These are phyloP conservation scores for Penicillium lividum DNA, from an alignment of 495 filamentous ascomycete species.

Conservation along the genomic window DNA sequence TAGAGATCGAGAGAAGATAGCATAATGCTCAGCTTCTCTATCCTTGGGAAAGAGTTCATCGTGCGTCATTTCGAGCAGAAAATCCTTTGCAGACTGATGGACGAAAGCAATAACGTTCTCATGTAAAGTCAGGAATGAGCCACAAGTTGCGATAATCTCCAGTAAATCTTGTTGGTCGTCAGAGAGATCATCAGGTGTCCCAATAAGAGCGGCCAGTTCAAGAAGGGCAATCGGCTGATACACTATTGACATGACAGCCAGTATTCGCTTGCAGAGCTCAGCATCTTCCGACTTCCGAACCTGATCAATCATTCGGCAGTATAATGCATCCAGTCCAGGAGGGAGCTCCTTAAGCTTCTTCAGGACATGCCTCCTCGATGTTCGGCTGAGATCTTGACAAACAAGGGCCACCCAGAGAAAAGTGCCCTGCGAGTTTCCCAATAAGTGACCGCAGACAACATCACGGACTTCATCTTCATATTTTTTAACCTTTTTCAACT, in stretches of 20 bases:
- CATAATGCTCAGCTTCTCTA: background rate
- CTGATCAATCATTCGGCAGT: constrained; percentile 1
- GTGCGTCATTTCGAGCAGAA: background rate
- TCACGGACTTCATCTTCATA: constrained; percentile 37
- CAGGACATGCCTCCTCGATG: background rate
- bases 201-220: background rate
- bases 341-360: constrained; percentile 4
- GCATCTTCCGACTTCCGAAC: constrained; percentile 5
- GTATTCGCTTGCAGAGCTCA: background rate
- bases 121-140: constrained; percentile 9
- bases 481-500: background rate
- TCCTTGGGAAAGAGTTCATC: background rate
- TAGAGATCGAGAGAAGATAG: constrained; percentile 1
- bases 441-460: constrained; percentile 40
- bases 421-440: constrained; percentile 22
- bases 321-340: constrained; percentile 4
- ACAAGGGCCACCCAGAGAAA: constrained; percentile 4
- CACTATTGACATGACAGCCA: constrained; percentile 1
- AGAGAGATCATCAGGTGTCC: background rate
- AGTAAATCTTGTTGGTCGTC: background rate
- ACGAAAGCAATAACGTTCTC: constrained; percentile 4
- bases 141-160: constrained; percentile 7
- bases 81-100: constrained; percentile 12
- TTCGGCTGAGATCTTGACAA: background rate
- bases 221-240: background rate